phyloP scores from a whole-genome alignment of 2,329 filamentous ascomycete species.

The Chlorencoelia australis region DNA sequence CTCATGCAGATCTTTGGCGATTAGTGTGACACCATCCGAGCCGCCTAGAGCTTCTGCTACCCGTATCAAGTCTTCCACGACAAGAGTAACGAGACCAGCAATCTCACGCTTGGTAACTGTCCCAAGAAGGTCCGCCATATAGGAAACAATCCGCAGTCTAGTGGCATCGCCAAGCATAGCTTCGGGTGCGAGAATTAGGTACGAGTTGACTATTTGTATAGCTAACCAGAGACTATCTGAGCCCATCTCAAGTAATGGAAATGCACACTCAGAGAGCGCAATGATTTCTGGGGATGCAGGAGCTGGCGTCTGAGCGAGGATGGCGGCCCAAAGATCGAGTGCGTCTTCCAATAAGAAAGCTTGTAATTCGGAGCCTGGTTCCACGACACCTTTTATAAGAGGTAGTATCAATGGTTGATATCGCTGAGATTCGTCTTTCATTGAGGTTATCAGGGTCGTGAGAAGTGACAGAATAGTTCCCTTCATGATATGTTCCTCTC shows the following conservation, averaged over 20 bases:
- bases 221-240: constrained; percentile 52
- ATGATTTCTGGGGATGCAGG: constrained; percentile 54
- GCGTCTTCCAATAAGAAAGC: constrained; percentile 86
- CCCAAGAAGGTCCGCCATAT: constrained; percentile 39
- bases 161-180: constrained; percentile 49
- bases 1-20: constrained; percentile 55
- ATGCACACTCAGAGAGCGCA: constrained; percentile 48
- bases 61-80: constrained; percentile 56
- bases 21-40: constrained; percentile 46
- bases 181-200: constrained; percentile 60
- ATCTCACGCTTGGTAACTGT: constrained; percentile 48
- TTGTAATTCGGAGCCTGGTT: constrained; percentile 63
- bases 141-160: constrained; percentile 40
- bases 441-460: constrained; percentile 72
- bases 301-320: constrained; percentile 55
- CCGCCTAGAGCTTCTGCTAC: constrained; percentile 53
- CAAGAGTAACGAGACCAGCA: constrained; percentile 45
- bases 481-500: constrained; percentile 78
- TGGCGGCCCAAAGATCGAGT: constrained; percentile 75
- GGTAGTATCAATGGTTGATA: constrained; percentile 77
- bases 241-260: constrained; percentile 57
- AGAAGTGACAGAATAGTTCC: constrained; percentile 84
- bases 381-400: constrained; percentile 69
- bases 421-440: constrained; percentile 65
- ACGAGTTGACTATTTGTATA: constrained; percentile 57